Percentiles rank a stretch among this genome's conserved stretches.
Evolutionary conservation across 768 basidiomycete genomes (phyloP).

Genomic region (Phaeolepiota aurea): DNA sequence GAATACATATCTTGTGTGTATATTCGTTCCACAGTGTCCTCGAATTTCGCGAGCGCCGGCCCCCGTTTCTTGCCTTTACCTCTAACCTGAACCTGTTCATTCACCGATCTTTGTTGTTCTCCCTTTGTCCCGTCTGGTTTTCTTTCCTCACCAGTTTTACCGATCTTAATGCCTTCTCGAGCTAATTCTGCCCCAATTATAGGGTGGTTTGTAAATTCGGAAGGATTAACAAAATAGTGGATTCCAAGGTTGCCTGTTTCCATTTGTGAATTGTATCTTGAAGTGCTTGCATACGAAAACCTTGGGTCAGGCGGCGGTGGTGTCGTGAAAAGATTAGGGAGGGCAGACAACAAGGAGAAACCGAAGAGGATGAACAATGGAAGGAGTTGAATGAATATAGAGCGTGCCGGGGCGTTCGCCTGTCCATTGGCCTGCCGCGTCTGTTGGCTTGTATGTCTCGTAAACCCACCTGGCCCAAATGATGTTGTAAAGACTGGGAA

Average conservation of each 20-base stretch:
- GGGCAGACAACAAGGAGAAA: slow-evolving; percentile 74
- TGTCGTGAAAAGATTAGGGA: slow-evolving; percentile 70
- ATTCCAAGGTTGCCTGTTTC: slow-evolving; percentile 64
- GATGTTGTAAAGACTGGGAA: slow-evolving; percentile 61
- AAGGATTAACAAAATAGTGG: slow-evolving; percentile 76
- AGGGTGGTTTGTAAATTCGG: slow-evolving; percentile 72
- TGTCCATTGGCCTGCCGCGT: slow-evolving; percentile 18
- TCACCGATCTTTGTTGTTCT: slow-evolving; percentile 15
- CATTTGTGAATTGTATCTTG: slow-evolving; percentile 62
- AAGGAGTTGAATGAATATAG: slow-evolving; percentile 66
- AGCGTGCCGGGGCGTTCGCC: slow-evolving; percentile 41
- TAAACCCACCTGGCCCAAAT: slow-evolving; percentile 48
- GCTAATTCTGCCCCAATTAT: slow-evolving; percentile 66
- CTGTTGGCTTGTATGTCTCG: slow-evolving; percentile 18
- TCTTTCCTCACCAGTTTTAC: slow-evolving; percentile 22
- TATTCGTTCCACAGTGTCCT: slow-evolving; percentile 63
- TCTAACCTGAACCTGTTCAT: slow-evolving; percentile 23
- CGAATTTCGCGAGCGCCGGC: slow-evolving; percentile 52
- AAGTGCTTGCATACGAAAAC: slow-evolving; percentile 59
- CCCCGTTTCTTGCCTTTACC: slow-evolving; percentile 25
- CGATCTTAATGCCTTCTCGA: slow-evolving; percentile 33
- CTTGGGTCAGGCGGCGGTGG: slow-evolving; percentile 68
- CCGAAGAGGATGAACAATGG: slow-evolving; percentile 79
- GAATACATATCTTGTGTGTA: slow-evolving; percentile 66
- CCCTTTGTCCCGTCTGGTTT: slow-evolving; percentile 12